phyloP scores from a whole-genome alignment of 2,329 filamentous ascomycete species.

The Fusarium udum region DNA sequence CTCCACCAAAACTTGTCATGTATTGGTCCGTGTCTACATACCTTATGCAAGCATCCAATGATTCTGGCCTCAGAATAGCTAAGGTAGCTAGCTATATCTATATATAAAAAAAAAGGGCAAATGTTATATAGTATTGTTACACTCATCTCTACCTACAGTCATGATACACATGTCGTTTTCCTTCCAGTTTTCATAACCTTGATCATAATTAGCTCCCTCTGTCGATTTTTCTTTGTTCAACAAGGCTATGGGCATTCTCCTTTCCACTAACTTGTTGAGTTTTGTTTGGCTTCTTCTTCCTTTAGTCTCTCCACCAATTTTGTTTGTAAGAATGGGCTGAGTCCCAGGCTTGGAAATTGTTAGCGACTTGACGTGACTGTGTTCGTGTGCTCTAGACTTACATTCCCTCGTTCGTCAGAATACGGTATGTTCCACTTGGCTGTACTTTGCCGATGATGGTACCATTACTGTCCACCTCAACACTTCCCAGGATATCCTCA shows the following conservation, averaged over 20 bases:
- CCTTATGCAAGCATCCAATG: background rate
- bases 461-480: conserved; percentile 69
- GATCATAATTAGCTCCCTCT: background rate
- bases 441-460: conserved; percentile 67
- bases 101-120: background rate
- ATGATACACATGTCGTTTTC: conserved; percentile 9
- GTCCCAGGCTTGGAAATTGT: conserved; percentile 42
- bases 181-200: background rate
- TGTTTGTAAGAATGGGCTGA: conserved; percentile 57
- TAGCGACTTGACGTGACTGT: conserved; percentile 19
- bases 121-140: background rate
- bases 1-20: background rate
- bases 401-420: conserved; percentile 74
- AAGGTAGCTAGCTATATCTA: background rate
- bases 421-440: conserved; percentile 69
- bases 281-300: conserved; percentile 58
- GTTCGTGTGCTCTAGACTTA: conserved; percentile 54
- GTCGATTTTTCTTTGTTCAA: background rate
- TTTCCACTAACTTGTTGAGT: conserved; percentile 41
- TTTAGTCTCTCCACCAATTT: conserved; percentile 64
- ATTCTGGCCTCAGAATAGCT: background rate
- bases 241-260: background rate
- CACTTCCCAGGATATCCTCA: conserved; percentile 74
- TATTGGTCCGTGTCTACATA: background rate
- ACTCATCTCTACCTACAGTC: conserved; percentile 13